Base-by-base conservation (phyloP, 2,329 filamentous ascomycete genomes). In the Ophiostoma perfectum region DNA sequence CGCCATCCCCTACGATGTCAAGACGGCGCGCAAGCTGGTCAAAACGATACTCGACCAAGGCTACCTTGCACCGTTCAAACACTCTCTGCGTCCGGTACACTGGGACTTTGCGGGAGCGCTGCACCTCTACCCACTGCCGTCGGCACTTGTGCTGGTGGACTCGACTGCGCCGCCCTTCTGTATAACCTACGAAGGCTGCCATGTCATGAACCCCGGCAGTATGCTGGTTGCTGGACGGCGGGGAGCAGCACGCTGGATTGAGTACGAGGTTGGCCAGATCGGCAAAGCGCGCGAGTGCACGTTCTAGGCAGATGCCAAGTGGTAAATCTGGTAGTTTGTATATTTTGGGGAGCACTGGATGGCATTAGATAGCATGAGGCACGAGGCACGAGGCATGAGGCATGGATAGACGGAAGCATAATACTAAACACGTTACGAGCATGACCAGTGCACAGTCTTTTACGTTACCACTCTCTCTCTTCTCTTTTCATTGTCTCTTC, bases 1-100 rank as follows among this genome's bases (percentile, higher is more conserved):
- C 18, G 36, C 65, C 9, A 45, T 83, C 44, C 77, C 81, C 14
- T 79, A 84, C 70, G 85, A 87, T 71, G 75, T 85, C 27, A 82
- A 82, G 67, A 82, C 86, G 6, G 90, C 90, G 7, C 86, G 90
- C 69, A 90, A 91, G 73, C 84, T 98, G 1, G 93, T 96, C 74
- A 96, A 97, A 76, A 97, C 94, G 0, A 77, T 99, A 9, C 84
- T 99, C 7, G 93, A 97, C 73, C 95, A 99, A 79, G 92, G 92
- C 5, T 90, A 92, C 72, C 84, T 99, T 11, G 88, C 91, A 0
- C 95, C 95, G 0, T 99, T 98, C 78, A 88, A 91, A 0, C 84
- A 93, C n/a, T 80, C 87, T 0, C 83, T 87, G 44, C 86, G 94
- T 0, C 95, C 95, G 0, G 86, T 97, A 4, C 86, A 96, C 72